Base-by-base conservation (phyloP, 192 early-diverging fungal genomes). In the Podila verticillata region DNA sequence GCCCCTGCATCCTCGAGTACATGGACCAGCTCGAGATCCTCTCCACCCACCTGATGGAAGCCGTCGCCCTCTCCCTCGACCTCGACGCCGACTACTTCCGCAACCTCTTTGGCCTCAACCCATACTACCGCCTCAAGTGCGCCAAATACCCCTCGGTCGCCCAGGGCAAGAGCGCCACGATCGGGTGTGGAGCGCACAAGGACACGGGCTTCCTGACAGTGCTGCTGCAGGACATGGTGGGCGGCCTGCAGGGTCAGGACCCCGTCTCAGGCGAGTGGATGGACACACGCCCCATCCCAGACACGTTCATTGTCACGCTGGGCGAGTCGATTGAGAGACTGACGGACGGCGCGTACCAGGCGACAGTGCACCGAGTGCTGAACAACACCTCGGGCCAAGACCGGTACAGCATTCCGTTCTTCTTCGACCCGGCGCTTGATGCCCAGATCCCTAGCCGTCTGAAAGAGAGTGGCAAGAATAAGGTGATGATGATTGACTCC, bases 231-330 rank as follows among this genome's bases (percentile, higher is more conserved):
- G 88, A 84, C 44, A 74, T 83, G 48, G 84, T 89, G 8, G 88
- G 86, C 5, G 91, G 88, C 4, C 63, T 92, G 13, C 91, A 92
- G 61, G 89, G 90, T 12, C 91, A 92, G 61, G 83, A 84, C 64
- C 82, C 84, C 20, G 35, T 63, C 3, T 68, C 77, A 12, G 91
- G 91, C 17, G 26, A 82, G 57, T 92, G 91, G 89, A 82, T 92
- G 79, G 85, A 91, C 48, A 89, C 91, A 0, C 66, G 75, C 3
- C 84, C 91, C 2, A 74, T 91, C 20, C 84, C 86, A 0, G 68
- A 85, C 22, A 89, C 89, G 7, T 88, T 92, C 78, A 85, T 92
- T 15, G 88, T 92, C 26, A 92, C 90, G n/a, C 88, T 90, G 65
- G 91, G 91, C 44, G 87, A 89, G 19, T 83, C 86, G 3, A 80